phyloP scores from a whole-genome alignment of 257 asterid genomes.

The Solanum sejunctum region DNA sequence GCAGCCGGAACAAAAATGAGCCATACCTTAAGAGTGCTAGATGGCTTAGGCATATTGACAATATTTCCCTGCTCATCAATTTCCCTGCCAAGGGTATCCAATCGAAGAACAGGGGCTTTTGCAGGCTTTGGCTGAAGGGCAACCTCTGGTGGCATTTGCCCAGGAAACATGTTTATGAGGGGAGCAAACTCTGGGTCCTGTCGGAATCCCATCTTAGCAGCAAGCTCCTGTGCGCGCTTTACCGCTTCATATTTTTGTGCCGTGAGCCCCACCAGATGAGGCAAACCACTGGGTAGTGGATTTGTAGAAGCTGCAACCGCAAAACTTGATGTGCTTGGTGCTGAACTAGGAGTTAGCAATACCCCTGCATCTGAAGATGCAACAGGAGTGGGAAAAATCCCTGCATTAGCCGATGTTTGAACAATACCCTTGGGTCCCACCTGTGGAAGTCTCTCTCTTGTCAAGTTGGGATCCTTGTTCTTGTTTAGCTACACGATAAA shows the following conservation, averaged over 20 bases:
- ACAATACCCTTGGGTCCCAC: conserved; percentile 29
- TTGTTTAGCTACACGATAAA: neutral
- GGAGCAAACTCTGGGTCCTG: conserved; percentile 96
- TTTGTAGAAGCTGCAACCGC: conserved; percentile 18
- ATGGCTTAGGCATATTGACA: conserved; percentile 62
- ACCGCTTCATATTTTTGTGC: conserved; percentile 78
- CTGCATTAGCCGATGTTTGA: conserved; percentile 24
- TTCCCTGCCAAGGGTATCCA: conserved; percentile 95
- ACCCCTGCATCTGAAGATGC: conserved; percentile 12
- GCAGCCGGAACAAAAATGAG: neutral
- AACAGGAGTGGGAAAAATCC: conserved; percentile 22
- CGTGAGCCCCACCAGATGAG: conserved; percentile 68
- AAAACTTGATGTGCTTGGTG: conserved; percentile 13
- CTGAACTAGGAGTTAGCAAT: conserved; percentile 11
- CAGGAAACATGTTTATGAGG: conserved; percentile 82
- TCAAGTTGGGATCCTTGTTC: conserved; percentile 41
- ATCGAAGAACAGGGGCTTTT: conserved; percentile 84
- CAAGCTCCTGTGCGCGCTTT: conserved; percentile 93
- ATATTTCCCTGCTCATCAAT: conserved; percentile 91
- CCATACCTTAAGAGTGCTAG: conserved; percentile 89
- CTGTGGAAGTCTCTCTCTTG: conserved; percentile 35
- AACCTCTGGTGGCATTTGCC: conserved; percentile 71
- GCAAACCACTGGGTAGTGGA: conserved; percentile 41
- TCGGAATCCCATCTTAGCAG: conserved; percentile 92
- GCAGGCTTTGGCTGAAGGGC: conserved; percentile 81